These are phyloP conservation scores for Calonectria henricotiae DNA, from an alignment of 2,329 filamentous ascomycete genomes.

Conservation along the genomic window DNA sequence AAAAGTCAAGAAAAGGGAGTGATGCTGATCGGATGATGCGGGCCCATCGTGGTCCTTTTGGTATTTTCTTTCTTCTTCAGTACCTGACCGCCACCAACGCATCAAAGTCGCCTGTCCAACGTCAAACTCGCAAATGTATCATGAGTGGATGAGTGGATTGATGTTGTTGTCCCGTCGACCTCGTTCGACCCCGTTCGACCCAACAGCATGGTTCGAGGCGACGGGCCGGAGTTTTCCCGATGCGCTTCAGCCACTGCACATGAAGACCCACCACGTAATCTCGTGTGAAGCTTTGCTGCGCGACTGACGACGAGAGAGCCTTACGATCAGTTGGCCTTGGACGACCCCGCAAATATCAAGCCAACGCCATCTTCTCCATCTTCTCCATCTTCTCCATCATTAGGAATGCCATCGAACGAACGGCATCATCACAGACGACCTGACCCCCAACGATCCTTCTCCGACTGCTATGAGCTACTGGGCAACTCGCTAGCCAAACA, in stretches of 20 bases:
- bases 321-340: conserved; percentile 44
- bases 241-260: conserved; percentile 39
- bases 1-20: neutral
- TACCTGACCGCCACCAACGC: too few species aligned
- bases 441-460: conserved; percentile 24
- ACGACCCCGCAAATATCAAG: conserved; percentile 20
- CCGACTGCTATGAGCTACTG: conserved; percentile 47
- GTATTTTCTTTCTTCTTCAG: neutral
- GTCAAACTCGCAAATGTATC: conserved; percentile 18
- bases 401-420: conserved; percentile 32
- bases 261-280: conserved; percentile 50
- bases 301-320: conserved; percentile 40
- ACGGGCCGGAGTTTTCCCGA: conserved; percentile 52
- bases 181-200: conserved; percentile 14
- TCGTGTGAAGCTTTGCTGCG: conserved; percentile 47
- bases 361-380: neutral
- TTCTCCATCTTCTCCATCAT: neutral
- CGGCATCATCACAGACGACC: conserved; percentile 26
- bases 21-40: neutral
- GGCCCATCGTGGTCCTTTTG: neutral
- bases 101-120: neutral
- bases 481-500: conserved; percentile 54
- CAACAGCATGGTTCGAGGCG: conserved; percentile 41
- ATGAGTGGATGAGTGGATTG: conserved; percentile 34
- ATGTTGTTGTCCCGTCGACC: conserved; percentile 30